These are phyloP conservation scores for Calonectria hongkongensis DNA, from an alignment of 2,329 filamentous ascomycete genomes.

Conservation along the genomic window DNA sequence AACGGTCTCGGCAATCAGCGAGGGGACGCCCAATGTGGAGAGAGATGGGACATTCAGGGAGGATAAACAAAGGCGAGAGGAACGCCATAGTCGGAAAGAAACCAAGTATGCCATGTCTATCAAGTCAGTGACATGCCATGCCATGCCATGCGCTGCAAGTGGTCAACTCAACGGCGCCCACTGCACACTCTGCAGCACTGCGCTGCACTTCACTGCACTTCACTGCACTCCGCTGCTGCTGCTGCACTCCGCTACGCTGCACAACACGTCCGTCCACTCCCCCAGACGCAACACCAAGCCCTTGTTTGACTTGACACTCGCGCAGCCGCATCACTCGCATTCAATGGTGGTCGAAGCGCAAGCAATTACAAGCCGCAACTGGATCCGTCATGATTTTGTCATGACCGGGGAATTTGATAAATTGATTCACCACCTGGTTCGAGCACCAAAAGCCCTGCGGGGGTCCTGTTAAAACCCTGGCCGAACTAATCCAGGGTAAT, in stretches of 20 bases:
- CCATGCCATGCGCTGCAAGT: constrained; percentile 22
- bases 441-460: constrained; percentile 1
- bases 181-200: neutral
- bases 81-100: constrained; percentile 31
- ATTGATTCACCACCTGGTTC: constrained; percentile 23
- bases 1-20: neutral
- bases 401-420: constrained; percentile 30
- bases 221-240: constrained; percentile 3
- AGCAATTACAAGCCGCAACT: constrained; percentile 17
- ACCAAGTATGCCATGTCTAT: neutral
- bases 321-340: constrained; percentile 19
- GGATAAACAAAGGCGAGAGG: constrained; percentile 12
- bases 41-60: constrained; percentile 7
- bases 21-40: neutral
- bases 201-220: constrained; percentile 2
- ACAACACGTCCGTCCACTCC: constrained; percentile 20
- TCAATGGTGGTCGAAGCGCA: constrained; percentile 18
- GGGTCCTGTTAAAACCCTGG: neutral
- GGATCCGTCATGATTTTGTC: constrained; percentile 6
- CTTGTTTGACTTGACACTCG: constrained; percentile 18
- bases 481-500: constrained; percentile 17
- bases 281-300: constrained; percentile 12
- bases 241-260: neutral
- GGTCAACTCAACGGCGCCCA: constrained; percentile 11
- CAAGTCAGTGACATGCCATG: constrained; percentile 18